These are phyloP conservation scores for Lupinus albus DNA, from an alignment of 306 rosid genomes.

Conservation along the genomic window DNA sequence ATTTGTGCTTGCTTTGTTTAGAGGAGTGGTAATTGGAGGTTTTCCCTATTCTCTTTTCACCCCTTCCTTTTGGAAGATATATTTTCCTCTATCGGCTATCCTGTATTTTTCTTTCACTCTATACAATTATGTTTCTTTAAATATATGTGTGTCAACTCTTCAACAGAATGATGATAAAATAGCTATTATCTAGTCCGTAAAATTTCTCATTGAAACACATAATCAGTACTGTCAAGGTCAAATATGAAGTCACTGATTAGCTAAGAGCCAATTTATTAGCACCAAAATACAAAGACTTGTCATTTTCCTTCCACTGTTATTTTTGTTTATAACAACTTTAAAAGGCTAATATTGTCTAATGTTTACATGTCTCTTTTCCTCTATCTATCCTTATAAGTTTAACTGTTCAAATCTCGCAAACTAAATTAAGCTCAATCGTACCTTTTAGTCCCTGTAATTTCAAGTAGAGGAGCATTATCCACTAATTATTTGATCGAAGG, in stretches of 20 bases:
- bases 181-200: neutral
- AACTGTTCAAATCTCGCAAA: neutral
- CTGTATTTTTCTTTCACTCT: neutral
- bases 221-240: neutral
- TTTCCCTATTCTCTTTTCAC: slow-evolving; percentile 11
- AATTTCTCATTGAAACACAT: neutral
- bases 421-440: neutral
- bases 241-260: neutral
- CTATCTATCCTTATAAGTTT: neutral
- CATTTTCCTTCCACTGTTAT: neutral
- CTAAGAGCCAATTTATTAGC: neutral
- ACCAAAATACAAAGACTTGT: neutral
- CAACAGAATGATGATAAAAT: neutral
- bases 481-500: neutral
- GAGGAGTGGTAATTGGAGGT: neutral
- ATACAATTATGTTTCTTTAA: neutral
- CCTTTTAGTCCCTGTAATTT: neutral
- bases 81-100: neutral
- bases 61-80: neutral
- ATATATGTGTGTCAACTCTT: too few relatives aligned
- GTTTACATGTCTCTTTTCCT: neutral
- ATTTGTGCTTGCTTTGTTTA: neutral
- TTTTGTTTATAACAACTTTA: neutral
- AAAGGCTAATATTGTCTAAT: too few relatives aligned
- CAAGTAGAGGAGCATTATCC: neutral